Base-by-base conservation (phyloP, 2,329 filamentous ascomycete species). In the Talaromyces sp. region DNA sequence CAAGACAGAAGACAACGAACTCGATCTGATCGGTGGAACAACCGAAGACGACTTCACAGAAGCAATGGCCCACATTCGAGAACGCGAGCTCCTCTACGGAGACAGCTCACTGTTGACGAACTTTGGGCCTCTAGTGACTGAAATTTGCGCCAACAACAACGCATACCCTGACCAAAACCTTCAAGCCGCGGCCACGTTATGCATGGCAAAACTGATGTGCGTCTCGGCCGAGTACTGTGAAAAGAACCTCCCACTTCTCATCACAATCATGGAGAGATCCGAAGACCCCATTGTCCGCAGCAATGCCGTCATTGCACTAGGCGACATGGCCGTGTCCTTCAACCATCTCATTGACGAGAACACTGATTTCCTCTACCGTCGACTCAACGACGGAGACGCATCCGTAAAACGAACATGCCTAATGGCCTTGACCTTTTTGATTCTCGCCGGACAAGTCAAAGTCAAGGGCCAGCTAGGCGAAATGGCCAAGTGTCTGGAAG, bases 261-360 rank as follows among this genome's bases (percentile, higher is more conserved):
- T 99, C 75, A 97, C 93, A 17, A 97, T 99, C 69, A 92, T 99
- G 81, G 94, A 99, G 77, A 88, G 92, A 31, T 97, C 92, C 1
- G 85, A 91, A 32, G 91, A 97, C 69, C 89, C 95, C 1, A 96
- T 92, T 19, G 93, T 96, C 43, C 88, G 94, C 56, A 96, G 91
- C 68, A 99, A 99, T 71, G 91, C 95, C 10, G 95, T 99, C 19
- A 96, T 99, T 67, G 93, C 94, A 0, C 85, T 99, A 0, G 94
- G 94, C 43, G 94, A 99, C 72, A 99, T 99, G 94, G 95, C 95
- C 0, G 94, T 99, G 24, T 97, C 92, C 83, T 99, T 99, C 83
- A 99, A 99, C 72, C 94, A 99, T 71, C 85, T 99, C 55, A 97
- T 99, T 67, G 95, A 99, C 71, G 95, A 99, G 77, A 97, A 99